Base-by-base conservation (phyloP, 1,139 yeast genomes). In the Martiniozyma asiatica region DNA sequence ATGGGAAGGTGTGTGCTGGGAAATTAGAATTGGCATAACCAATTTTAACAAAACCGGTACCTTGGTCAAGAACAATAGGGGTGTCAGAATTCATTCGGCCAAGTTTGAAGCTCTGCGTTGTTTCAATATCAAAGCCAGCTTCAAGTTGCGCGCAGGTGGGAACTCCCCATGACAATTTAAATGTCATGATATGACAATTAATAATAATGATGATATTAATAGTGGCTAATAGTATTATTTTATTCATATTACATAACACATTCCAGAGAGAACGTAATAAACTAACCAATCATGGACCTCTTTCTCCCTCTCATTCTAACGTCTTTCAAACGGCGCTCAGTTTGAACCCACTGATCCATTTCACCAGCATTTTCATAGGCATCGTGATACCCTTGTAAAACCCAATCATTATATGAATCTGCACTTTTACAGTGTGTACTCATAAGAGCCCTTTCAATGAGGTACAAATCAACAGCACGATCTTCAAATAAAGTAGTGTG, bases 1-100 rank as follows among this genome's bases (percentile, higher is more conserved):
- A 85, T 9, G 98, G 98, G 58, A 87, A 89, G n/a, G 96, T 87
- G 58, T 77, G 77, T 58, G 89, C 98, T 16, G 99, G 99, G 65
- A 87, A 87, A 59, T 89, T 92, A 46, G 89, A 80, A 17, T 97
- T 97, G 21, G 93, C 96, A 49, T 94, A 73, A 37, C 98, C 98
- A 47, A 89, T 84, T 56, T 79, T 79, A 26, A 79, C 89, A 53
- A 89, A 89, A 40, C 99, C 99, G 28, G 99, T 89, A 62, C 99
- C 99, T 63, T 92, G 98, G 61, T 89, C 99, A 47, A 92, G 85
- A 47, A 89, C 97, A 73, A 49, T 39, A 25, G 42, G 42, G 11
- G 23, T 21, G 12, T 20, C 17, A 24, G 22, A 25, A n/a, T n/a
- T n/a, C n/a, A n/a, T n/a, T n/a, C n/a, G n/a, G n/a, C n/a, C n/a